Evolutionary conservation across 805 yeast species (phyloP).

Genomic region (Saccharomycopsis babjevae): DNA sequence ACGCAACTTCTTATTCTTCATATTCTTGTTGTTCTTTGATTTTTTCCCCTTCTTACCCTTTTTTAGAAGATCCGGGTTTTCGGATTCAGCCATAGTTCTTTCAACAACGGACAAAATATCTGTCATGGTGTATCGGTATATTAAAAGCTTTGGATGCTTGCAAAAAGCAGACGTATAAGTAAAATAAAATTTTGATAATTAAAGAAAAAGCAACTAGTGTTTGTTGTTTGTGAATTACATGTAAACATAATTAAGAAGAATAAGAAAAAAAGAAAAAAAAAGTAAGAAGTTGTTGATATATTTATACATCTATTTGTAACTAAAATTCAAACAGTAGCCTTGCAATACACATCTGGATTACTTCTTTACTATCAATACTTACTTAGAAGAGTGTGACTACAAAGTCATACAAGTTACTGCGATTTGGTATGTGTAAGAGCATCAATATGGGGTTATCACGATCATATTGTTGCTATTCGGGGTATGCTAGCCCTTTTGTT

Average conservation of each 20-base stretch:
- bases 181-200: too few relatives aligned
- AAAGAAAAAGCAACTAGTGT: too few relatives aligned
- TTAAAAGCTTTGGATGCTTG: too few relatives aligned
- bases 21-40: not conserved
- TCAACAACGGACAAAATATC: constrained; percentile 18
- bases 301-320: too few relatives aligned
- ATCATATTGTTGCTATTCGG: not conserved
- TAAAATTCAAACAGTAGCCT: too few relatives aligned
- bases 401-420: not conserved
- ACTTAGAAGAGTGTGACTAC: not conserved
- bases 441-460: not conserved
- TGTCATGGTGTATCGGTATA: constrained; percentile 11
- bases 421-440: not conserved
- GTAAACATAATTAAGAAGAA: too few relatives aligned
- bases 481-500: not conserved
- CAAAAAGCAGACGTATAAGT: too few relatives aligned
- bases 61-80: constrained; percentile 11
- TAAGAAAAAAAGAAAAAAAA: too few relatives aligned
- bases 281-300: too few relatives aligned
- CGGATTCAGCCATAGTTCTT: constrained; percentile 17
- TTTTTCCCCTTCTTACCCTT: constrained; percentile 14
- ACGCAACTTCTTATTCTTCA: constrained; percentile 1
- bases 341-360: too few relatives aligned
- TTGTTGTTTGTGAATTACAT: too few relatives aligned
- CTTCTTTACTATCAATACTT: too few relatives aligned